Conservation (phyloP, 257 asterid species). For the Solanum okadae region DNA sequence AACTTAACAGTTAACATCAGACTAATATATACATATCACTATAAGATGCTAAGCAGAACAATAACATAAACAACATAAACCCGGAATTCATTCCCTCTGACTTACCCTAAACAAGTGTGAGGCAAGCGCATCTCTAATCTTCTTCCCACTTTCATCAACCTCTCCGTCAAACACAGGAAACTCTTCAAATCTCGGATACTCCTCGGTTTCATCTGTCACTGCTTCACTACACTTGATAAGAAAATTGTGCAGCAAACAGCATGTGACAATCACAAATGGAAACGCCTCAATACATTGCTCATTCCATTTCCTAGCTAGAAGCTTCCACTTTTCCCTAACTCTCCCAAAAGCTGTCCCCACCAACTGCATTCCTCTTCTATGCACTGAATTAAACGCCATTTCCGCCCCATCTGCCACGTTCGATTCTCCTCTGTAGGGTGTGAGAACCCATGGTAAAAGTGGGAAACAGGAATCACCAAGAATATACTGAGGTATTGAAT, state of each 20-base stretch:
- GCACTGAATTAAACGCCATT: constrained; percentile 51
- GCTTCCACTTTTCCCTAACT: constrained; percentile 68
- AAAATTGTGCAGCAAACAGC: constrained; percentile 91
- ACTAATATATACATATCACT: not conserved
- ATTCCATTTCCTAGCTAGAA: constrained; percentile 63
- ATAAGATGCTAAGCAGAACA: not conserved
- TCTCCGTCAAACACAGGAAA: constrained; percentile 48
- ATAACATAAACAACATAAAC: not conserved
- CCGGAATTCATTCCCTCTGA: constrained; percentile 30
- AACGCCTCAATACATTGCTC: constrained; percentile 65
- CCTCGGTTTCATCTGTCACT: constrained; percentile 32
- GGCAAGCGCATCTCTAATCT: constrained; percentile 64
- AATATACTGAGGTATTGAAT: constrained; percentile 61
- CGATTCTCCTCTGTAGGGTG: constrained; percentile 33
- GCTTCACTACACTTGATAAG: constrained; percentile 84
- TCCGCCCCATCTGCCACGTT: constrained; percentile 19
- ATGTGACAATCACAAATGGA: constrained; percentile 62
- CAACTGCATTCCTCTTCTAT: constrained; percentile 48
- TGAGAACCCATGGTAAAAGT: constrained; percentile 67
- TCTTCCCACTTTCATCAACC: constrained; percentile 51
- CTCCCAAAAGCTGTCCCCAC: constrained; percentile 51
- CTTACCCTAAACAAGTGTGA: constrained; percentile 57
- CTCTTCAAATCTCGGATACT: constrained; percentile 15
- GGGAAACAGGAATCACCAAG: constrained; percentile 80
- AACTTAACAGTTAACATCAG: not conserved